These are phyloP conservation scores for Tremellales sp. DNA, from an alignment of 1,284 basidiomycete genomes.

Conservation along the genomic window DNA sequence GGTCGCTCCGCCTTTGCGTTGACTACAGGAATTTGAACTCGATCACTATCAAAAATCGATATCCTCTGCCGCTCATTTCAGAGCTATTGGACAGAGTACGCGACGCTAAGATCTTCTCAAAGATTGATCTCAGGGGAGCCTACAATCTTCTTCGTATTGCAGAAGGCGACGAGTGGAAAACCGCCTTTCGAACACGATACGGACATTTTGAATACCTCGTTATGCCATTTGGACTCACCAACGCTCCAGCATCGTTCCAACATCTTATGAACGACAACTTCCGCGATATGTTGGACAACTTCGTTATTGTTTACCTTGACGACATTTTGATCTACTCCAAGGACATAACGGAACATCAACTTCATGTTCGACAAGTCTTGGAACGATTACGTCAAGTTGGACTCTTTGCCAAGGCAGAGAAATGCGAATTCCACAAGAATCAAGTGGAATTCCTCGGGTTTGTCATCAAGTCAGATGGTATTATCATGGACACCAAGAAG, in stretches of 20 bases:
- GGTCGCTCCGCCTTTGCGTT: slow-evolving; percentile 27
- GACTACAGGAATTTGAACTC: slow-evolving; percentile 21
- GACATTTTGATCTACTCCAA: slow-evolving; percentile 49
- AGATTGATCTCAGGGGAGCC: slow-evolving; percentile 35
- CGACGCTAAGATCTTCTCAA: slow-evolving; percentile 29
- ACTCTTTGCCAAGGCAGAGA: slow-evolving; percentile 47
- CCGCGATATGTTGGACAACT: slow-evolving; percentile 28
- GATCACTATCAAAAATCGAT: slow-evolving; percentile 27
- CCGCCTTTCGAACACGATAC: slow-evolving; percentile 46
- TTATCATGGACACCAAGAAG: slow-evolving; percentile 51
- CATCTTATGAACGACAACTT: slow-evolving; percentile 36
- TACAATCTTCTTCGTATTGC: slow-evolving; percentile 40
- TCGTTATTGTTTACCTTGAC: slow-evolving; percentile 39
- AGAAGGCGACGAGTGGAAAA: slow-evolving; percentile 42
- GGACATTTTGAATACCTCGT: slow-evolving; percentile 44
- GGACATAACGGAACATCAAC: slow-evolving; percentile 43
- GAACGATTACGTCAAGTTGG: slow-evolving; percentile 37
- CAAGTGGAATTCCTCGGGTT: slow-evolving; percentile 50
- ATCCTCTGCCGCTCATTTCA: slow-evolving; percentile 23
- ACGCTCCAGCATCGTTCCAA: slow-evolving; percentile 45
- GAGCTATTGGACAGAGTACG: slow-evolving; percentile 39
- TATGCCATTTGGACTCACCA: slow-evolving; percentile 49
- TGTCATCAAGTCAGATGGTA: slow-evolving; percentile 26
- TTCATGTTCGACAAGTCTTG: slow-evolving; percentile 44
- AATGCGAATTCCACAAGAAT: slow-evolving; percentile 47